Percentiles rank a stretch among this genome's conserved stretches.
phyloP scores from a whole-genome alignment of 1,139 yeast genomes.

The Candida smagusa region DNA sequence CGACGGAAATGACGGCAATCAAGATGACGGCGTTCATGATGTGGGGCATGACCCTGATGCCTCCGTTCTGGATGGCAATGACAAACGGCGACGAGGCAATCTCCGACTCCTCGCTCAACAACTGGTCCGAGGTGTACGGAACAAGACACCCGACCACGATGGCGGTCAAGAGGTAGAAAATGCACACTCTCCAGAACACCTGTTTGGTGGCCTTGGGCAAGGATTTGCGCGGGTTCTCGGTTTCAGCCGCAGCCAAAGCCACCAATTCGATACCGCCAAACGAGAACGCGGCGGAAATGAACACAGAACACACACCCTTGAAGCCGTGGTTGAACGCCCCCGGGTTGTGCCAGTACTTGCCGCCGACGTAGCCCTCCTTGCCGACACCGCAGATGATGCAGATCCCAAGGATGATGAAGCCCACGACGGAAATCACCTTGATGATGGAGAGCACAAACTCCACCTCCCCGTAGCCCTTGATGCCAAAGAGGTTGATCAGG shows the following conservation, averaged over 20 bases:
- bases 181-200: conserved; percentile 21
- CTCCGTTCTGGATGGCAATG: conserved; percentile 38
- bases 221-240: conserved; percentile 19
- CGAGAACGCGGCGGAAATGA: conserved; percentile 22
- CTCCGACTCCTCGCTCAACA: conserved; percentile 33
- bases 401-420: conserved; percentile 22
- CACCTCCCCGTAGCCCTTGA: conserved; percentile 49
- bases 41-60: conserved; percentile 40
- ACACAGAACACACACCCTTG: conserved; percentile 21
- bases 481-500: conserved; percentile 42
- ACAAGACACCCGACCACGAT: conserved; percentile 47
- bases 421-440: conserved; percentile 23
- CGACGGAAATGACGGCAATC: conserved; percentile 50
- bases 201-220: conserved; percentile 23
- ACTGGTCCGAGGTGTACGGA: conserved; percentile 33
- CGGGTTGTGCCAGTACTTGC: conserved; percentile 22
- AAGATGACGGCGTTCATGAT: conserved; percentile 56
- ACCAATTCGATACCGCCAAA: conserved; percentile 24
- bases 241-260: conserved; percentile 23
- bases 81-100: conserved; percentile 42
- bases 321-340: conserved; percentile 22
- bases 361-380: conserved; percentile 21
- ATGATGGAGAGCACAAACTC: conserved; percentile 41
- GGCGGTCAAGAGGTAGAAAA: conserved; percentile 34
- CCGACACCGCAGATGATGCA: conserved; percentile 29